These are phyloP conservation scores for Coniferiporia weirii DNA, from an alignment of 1,284 basidiomycete species.

Conservation along the genomic window DNA sequence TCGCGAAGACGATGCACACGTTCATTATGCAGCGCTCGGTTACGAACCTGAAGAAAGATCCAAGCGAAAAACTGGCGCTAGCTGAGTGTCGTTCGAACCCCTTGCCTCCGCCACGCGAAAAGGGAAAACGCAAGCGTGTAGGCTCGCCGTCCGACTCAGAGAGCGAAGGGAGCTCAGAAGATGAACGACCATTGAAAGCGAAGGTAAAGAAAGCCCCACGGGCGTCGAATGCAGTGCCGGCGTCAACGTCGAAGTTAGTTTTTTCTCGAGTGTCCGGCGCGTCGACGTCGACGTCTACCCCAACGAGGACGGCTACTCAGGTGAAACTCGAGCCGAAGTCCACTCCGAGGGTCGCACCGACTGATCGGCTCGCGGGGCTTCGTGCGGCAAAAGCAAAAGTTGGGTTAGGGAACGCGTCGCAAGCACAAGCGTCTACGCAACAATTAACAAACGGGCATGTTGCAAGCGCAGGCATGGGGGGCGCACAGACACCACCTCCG, in stretches of 20 bases:
- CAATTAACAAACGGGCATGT: not conserved
- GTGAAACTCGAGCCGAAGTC: not conserved
- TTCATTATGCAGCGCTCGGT: constrained; percentile 33
- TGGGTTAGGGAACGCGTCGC: not conserved
- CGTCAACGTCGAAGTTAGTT: not conserved
- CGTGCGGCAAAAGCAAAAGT: constrained; percentile 10
- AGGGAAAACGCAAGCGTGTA: constrained; percentile 2
- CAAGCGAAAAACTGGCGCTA: constrained; percentile 2
- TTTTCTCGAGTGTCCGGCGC: not conserved
- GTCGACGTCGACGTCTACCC: not conserved
- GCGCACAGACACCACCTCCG: not conserved
- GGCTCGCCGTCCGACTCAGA: not conserved
- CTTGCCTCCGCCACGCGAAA: not conserved
- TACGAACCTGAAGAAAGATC: constrained; percentile 3
- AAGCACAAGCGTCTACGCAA: not conserved
- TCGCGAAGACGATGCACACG: constrained; percentile 51
- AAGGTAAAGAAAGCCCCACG: constrained; percentile 1
- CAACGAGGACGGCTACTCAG: not conserved
- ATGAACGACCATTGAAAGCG: constrained; percentile 1
- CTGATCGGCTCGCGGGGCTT: constrained; percentile 6
- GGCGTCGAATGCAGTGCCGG: not conserved
- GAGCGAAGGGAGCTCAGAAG: constrained; percentile 4
- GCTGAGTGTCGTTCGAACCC: not conserved
- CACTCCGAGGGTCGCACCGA: not conserved
- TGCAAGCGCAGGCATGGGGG: not conserved